These are phyloP conservation scores for Pythium biforme DNA, from an alignment of 352 stramenopile genomes.

Conservation along the genomic window DNA sequence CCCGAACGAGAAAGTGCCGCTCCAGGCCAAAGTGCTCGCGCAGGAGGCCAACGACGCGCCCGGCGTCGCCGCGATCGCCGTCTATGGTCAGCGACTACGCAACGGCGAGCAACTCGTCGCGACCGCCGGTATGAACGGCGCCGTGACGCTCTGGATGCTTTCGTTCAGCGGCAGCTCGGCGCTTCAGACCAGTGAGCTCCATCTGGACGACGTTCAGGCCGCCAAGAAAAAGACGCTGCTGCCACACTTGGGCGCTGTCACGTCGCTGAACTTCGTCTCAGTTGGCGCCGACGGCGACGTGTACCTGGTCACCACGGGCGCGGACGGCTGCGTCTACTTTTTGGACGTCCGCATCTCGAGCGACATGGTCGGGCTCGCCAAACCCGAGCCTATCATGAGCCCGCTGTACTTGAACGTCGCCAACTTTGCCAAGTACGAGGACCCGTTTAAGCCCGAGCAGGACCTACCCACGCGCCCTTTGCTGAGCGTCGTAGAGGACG, in stretches of 20 bases:
- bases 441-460: constrained; percentile 50
- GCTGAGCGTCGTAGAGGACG: constrained; percentile 36
- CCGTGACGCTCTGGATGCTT: constrained; percentile 70
- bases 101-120: constrained; percentile 60
- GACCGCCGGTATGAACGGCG: constrained; percentile 60
- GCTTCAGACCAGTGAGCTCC: constrained; percentile 23
- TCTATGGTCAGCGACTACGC: constrained; percentile 40
- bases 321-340: constrained; percentile 64
- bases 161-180: constrained; percentile 28
- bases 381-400: constrained; percentile 33
- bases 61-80: constrained; percentile 47
- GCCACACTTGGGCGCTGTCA: constrained; percentile 54
- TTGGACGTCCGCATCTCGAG: constrained; percentile 52
- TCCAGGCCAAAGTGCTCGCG: constrained; percentile 53
- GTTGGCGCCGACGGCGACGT: constrained; percentile 35
- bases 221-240: constrained; percentile 70
- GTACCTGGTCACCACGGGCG: constrained; percentile 58
- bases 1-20: constrained; percentile 43
- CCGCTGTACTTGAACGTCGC: constrained; percentile 60
- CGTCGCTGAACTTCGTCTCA: constrained; percentile 51
- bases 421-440: constrained; percentile 73
- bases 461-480: constrained; percentile 44
- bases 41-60: constrained; percentile 48
- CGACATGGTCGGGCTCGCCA: constrained; percentile 23
- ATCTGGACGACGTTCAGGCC: constrained; percentile 62